A percentile compares a stretch with the other conserved stretches of the same genome.
Conservation (phyloP, 768 basidiomycete genomes). For the Tricholoma sp. region DNA sequence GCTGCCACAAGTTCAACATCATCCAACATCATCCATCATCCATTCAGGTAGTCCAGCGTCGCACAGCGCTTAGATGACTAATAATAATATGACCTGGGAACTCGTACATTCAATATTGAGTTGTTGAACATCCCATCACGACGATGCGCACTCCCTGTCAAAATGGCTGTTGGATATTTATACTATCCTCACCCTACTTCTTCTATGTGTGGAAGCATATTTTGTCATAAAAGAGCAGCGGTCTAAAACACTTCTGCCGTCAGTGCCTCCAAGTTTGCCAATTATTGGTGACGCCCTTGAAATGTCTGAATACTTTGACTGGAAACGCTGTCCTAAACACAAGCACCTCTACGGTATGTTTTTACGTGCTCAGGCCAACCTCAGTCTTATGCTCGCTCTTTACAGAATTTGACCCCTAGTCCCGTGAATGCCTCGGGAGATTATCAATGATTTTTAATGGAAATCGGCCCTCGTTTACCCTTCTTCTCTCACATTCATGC, state of each 20-base stretch:
- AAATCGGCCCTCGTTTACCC: no score
- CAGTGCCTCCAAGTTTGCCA: slow-evolving; percentile 35
- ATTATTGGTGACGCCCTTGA: slow-evolving; percentile 39
- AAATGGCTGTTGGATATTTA: neutral
- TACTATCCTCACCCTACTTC: neutral
- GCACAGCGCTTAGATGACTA: no score
- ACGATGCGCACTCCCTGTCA: no score
- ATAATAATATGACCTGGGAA: no score
- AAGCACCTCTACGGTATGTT: slow-evolving; percentile 11
- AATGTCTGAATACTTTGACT: slow-evolving; percentile 26
- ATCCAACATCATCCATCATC: no score
- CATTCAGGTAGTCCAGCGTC: no score
- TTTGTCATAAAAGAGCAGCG: slow-evolving; percentile 6
- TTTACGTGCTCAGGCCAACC: no score
- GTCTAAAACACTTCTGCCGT: slow-evolving; percentile 23
- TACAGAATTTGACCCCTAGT: slow-evolving; percentile 11
- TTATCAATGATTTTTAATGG: slow-evolving; percentile 15
- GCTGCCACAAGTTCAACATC: no score
- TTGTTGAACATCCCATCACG: no score
- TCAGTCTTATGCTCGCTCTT: neutral
- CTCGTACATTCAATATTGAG: no score
- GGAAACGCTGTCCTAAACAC: slow-evolving; percentile 14
- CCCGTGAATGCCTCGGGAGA: slow-evolving; percentile 11
- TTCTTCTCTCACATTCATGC: no score
- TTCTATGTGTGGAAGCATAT: slow-evolving; percentile 4